Evolutionary conservation across 2,329 filamentous ascomycete genomes (phyloP).

Genomic region (Talaromyces funiculosus): DNA sequence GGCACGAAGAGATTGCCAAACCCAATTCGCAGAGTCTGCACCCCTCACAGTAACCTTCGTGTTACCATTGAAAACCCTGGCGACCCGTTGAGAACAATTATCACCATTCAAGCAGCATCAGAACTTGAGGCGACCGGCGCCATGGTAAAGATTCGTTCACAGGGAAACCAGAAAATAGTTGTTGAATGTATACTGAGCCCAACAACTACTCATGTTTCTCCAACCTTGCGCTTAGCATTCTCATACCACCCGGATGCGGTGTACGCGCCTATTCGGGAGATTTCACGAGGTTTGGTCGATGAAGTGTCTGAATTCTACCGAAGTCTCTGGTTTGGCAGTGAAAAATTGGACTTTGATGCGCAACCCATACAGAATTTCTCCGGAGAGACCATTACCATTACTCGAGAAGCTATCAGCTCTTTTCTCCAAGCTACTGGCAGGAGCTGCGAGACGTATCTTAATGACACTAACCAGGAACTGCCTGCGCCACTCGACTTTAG

Average conservation of each 20-base stretch:
- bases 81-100: not conserved
- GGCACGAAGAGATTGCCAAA: slow-evolving; percentile 35
- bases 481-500: slow-evolving; percentile 62
- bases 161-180: not conserved
- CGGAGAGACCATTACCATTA: not conserved
- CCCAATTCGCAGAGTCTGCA: not conserved
- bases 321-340: slow-evolving; percentile 90
- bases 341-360: slow-evolving; percentile 45
- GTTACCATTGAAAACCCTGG: not conserved
- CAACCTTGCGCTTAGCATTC: slow-evolving; percentile 69
- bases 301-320: slow-evolving; percentile 99
- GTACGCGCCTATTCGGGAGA: slow-evolving; percentile 91
- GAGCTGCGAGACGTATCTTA: not conserved
- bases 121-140: not conserved
- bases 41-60: not conserved
- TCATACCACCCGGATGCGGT: slow-evolving; percentile 91
- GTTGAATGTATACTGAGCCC: slow-evolving; percentile 48
- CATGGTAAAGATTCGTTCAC: not conserved
- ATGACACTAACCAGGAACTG: not conserved
- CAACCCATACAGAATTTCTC: not conserved
- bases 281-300: slow-evolving; percentile 93
- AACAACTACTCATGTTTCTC: slow-evolving; percentile 64
- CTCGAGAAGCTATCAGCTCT: not conserved
- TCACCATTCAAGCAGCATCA: not conserved
- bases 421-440: slow-evolving; percentile 4